Evolutionary conservation across 805 yeast genomes (phyloP).

Genomic region (Kuraishia borneana): DNA sequence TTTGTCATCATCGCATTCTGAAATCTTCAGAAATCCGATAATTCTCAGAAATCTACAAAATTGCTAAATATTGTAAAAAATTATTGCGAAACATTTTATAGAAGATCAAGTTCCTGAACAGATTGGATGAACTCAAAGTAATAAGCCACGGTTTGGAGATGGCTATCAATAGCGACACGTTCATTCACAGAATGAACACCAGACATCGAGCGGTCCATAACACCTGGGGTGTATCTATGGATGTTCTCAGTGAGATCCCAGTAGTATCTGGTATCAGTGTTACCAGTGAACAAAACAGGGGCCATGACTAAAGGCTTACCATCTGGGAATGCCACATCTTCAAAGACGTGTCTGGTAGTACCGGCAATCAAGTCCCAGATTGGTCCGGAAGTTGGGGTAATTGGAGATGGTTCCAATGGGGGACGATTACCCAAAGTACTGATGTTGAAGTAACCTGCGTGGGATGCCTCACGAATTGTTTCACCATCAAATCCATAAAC

Average conservation of each 20-base stretch:
- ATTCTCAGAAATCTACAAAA: not conserved
- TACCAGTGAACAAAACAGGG: slow-evolving; percentile 44
- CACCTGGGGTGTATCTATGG: slow-evolving; percentile 43
- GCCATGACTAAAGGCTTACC: slow-evolving; percentile 20
- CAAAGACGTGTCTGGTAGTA: slow-evolving; percentile 41
- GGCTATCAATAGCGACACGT: slow-evolving; percentile 35
- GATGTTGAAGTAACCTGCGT: slow-evolving; percentile 31
- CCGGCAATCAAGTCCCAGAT: slow-evolving; percentile 36
- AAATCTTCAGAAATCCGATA: no score
- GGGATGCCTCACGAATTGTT: slow-evolving; percentile 14
- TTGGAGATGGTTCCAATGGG: slow-evolving; percentile 27
- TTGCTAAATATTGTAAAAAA: not conserved
- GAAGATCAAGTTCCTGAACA: slow-evolving; percentile 10
- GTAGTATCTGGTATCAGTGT: slow-evolving; percentile 52
- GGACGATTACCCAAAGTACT: slow-evolving; percentile 8
- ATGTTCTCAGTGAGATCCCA: slow-evolving; percentile 45
- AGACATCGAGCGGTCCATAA: slow-evolving; percentile 11
- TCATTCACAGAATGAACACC: slow-evolving; percentile 56
- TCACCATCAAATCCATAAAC: slow-evolving; percentile 23
- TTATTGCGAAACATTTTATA: no score
- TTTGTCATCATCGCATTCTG: no score
- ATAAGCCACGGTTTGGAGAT: slow-evolving; percentile 43
- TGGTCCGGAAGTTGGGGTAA: slow-evolving; percentile 22
- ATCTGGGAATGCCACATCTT: slow-evolving; percentile 31
- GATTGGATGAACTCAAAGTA: slow-evolving; percentile 33